Conservation (phyloP, 768 basidiomycete species). For the Asterophora parasitica region DNA sequence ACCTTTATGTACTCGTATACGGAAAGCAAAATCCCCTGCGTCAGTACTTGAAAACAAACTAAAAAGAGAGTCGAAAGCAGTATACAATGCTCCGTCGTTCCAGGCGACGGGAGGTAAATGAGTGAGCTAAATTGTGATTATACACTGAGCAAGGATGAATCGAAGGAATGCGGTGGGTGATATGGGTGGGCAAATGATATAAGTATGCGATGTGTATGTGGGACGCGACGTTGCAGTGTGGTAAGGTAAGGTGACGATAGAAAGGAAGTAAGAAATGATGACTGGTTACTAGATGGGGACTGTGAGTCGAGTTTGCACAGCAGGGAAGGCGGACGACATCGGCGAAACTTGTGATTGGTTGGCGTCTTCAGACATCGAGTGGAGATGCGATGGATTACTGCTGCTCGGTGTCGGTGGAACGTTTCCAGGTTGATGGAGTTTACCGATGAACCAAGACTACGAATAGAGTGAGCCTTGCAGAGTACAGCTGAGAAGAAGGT, state of each 20-base stretch:
- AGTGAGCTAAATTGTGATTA: constrained; percentile 11
- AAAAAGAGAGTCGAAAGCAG: not conserved
- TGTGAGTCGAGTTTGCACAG: constrained; percentile 34
- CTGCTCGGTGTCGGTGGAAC: constrained; percentile 42
- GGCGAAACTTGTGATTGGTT: constrained; percentile 61
- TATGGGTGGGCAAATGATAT: constrained; percentile 1
- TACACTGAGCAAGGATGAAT: constrained; percentile 1
- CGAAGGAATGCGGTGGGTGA: not conserved
- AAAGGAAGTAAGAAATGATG: not conserved
- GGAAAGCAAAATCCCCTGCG: too few species aligned
- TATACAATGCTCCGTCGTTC: not conserved
- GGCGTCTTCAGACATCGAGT: constrained; percentile 30
- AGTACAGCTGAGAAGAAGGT: not conserved
- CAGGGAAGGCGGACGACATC: constrained; percentile 80
- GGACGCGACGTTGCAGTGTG: not conserved
- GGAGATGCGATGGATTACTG: constrained; percentile 27
- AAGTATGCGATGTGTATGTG: not conserved
- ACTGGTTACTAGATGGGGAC: constrained; percentile 14
- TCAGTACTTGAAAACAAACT: not conserved
- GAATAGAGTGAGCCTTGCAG: constrained; percentile 9
- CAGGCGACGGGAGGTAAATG: constrained; percentile 2
- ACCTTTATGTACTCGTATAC: too few species aligned
- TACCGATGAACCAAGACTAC: constrained; percentile 94
- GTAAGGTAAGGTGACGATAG: too few species aligned
- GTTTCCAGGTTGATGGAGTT: constrained; percentile 55